phyloP scores from a whole-genome alignment of 805 yeast species.

The Scheffersomyces lignosus region DNA sequence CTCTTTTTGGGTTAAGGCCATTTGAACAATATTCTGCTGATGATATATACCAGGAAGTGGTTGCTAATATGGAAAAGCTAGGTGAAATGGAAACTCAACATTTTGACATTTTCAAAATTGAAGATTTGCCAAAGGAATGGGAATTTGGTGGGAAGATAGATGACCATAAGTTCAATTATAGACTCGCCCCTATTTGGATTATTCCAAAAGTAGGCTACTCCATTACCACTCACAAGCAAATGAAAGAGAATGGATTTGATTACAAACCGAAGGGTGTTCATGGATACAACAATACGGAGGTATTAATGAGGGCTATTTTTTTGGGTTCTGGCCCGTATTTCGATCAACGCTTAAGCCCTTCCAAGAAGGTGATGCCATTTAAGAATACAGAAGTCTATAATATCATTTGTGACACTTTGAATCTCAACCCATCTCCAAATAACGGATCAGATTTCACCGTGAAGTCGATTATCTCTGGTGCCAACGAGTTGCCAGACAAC shows the following conservation, averaged over 20 bases:
- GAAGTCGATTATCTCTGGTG: constrained; percentile 17
- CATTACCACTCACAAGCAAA: constrained; percentile 59
- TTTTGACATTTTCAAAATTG: constrained; percentile 51
- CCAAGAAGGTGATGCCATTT: constrained; percentile 56
- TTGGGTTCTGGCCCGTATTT: constrained; percentile 83
- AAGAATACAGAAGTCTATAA: constrained; percentile 72
- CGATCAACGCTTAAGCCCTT: constrained; percentile 29
- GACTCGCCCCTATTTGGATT: constrained; percentile 85
- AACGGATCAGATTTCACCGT: constrained; percentile 47
- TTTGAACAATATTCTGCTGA: constrained; percentile 34
- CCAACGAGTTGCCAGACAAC: constrained; percentile 31
- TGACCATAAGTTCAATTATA: constrained; percentile 45
- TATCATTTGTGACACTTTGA: constrained; percentile 65
- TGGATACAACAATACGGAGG: constrained; percentile 78
- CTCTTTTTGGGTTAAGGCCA: constrained; percentile 77
- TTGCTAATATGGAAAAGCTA: constrained; percentile 23
- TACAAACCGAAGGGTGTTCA: constrained; percentile 77
- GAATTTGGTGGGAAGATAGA: constrained; percentile 48
- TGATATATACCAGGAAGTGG: constrained; percentile 48
- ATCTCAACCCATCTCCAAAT: constrained; percentile 50
- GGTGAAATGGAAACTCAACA: constrained; percentile 17
- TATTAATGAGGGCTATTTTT: constrained; percentile 82
- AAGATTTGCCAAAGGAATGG: constrained; percentile 55
- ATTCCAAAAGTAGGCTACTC: constrained; percentile 83
- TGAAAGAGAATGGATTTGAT: constrained; percentile 47